phyloP scores from a whole-genome alignment of 2,329 filamentous ascomycete genomes.

The Parastagonospora nodorum region DNA sequence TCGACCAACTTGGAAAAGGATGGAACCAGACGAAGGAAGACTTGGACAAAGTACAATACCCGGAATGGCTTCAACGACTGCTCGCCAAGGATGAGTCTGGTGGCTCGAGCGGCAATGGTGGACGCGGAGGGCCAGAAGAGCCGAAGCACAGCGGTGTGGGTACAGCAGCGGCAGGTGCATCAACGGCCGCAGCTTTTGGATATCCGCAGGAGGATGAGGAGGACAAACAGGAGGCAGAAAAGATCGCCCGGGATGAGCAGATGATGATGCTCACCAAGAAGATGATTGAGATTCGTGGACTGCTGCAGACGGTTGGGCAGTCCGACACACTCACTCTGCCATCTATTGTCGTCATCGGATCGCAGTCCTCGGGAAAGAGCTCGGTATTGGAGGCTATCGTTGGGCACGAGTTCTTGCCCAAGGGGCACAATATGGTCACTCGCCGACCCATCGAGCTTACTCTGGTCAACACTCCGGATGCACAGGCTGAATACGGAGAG shows the following conservation, averaged over 20 bases:
- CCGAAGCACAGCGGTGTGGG: slow-evolving; percentile 61
- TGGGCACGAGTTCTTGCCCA: slow-evolving; percentile 95
- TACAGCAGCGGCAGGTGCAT: slow-evolving; percentile 68
- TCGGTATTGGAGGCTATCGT: slow-evolving; percentile 97
- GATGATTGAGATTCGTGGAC: slow-evolving; percentile 98
- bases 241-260: slow-evolving; percentile 85
- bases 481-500: slow-evolving; percentile 88
- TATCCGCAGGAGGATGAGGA: slow-evolving; percentile 72
- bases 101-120: slow-evolving; percentile 45
- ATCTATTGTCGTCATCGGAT: slow-evolving; percentile 98
- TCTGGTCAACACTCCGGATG: slow-evolving; percentile 89
- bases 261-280: slow-evolving; percentile 99
- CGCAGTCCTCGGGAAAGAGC: slow-evolving; percentile 97
- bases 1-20: slow-evolving; percentile 76
- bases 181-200: slow-evolving; percentile 77
- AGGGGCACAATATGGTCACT: slow-evolving; percentile 99
- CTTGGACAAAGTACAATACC: slow-evolving; percentile 70
- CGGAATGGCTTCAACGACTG: slow-evolving; percentile 78
- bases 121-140: slow-evolving; percentile 49
- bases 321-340: slow-evolving; percentile 85
- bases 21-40: slow-evolving; percentile 85
- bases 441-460: slow-evolving; percentile 94
- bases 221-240: slow-evolving; percentile 67
- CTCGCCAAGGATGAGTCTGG: slow-evolving; percentile 52
- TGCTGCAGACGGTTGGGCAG: slow-evolving; percentile 90